Evolutionary conservation across 225 moss, liverwort and hornwort species (phyloP).

Genomic region (Straminergon stramineum): DNA sequence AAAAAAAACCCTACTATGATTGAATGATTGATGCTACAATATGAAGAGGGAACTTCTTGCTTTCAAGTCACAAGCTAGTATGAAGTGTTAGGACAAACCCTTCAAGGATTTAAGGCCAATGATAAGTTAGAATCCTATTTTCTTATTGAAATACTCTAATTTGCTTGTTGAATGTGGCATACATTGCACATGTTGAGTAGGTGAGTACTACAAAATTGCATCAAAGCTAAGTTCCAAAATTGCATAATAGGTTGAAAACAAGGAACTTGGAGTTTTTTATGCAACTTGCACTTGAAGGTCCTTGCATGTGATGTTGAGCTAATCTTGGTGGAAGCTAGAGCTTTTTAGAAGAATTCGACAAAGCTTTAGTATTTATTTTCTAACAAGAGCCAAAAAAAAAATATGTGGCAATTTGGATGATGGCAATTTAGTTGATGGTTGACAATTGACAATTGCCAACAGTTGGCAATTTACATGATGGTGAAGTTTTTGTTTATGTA

Average conservation of each 20-base stretch:
- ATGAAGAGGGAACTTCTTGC: neutral
- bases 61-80: neutral
- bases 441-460: no score
- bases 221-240: neutral
- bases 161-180: neutral
- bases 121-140: neutral
- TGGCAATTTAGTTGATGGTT: no score
- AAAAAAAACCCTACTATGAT: neutral
- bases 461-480: no score
- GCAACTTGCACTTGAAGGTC: neutral
- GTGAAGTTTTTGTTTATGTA: neutral
- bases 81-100: neutral
- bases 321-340: no score
- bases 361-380: neutral
- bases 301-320: no score
- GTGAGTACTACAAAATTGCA: neutral
- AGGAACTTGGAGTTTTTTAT: neutral
- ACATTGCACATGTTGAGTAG: neutral
- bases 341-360: neutral
- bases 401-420: no score
- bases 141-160: neutral
- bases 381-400: no score
- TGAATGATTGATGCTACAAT: neutral
- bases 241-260: neutral
- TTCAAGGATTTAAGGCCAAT: neutral